phyloP scores from a whole-genome alignment of 345 rosid genomes.

The Corchorus olitorius region DNA sequence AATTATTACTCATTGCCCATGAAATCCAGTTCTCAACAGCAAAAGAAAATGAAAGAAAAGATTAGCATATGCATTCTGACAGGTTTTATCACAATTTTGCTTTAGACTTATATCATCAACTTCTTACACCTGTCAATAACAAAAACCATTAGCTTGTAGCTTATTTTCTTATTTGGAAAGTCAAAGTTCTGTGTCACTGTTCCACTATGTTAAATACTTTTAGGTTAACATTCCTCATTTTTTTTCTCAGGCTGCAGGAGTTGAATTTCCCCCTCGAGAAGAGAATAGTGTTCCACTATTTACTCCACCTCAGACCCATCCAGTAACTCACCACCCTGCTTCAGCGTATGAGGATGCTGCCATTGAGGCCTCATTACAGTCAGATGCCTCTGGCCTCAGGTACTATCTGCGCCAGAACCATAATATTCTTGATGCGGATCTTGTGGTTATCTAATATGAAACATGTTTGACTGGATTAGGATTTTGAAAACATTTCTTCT shows the following conservation, averaged over 20 bases:
- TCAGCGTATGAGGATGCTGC: constrained; percentile 84
- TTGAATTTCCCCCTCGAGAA: constrained; percentile 88
- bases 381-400: constrained; percentile 91
- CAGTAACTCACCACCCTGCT: constrained; percentile 55
- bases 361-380: constrained; percentile 82
- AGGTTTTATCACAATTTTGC: not conserved
- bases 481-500: not conserved
- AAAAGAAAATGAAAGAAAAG: not conserved
- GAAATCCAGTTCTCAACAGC: not conserved
- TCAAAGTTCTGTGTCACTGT: not conserved
- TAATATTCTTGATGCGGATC: not conserved
- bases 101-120: not conserved
- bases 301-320: constrained; percentile 96
- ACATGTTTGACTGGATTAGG: not conserved
- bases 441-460: not conserved
- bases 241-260: constrained; percentile 28
- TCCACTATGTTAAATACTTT: not conserved
- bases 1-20: not conserved
- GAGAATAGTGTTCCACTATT: constrained; percentile 85
- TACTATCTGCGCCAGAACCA: constrained; percentile 23
- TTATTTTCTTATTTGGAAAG: not conserved
- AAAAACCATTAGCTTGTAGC: not conserved
- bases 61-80: not conserved
- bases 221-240: not conserved
- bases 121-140: not conserved